Percentiles rank a stretch among this genome's conserved stretches.
Conservation (phyloP, 495 filamentous ascomycete species). For the Xylaria scruposa region DNA sequence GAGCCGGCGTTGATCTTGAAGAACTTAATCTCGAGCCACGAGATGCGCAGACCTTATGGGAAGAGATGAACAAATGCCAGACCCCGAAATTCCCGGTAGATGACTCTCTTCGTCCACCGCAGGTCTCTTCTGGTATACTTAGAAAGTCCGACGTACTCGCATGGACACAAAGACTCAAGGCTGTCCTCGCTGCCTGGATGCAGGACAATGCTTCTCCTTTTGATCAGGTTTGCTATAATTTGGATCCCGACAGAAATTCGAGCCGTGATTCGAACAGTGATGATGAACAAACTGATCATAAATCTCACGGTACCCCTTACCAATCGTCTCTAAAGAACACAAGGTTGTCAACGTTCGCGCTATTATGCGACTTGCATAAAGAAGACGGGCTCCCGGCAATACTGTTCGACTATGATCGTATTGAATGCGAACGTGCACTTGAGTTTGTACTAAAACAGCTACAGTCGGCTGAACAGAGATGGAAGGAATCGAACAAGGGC, state of each 20-base stretch:
- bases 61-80: conserved; percentile 61
- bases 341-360: conserved; percentile 57
- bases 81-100: conserved; percentile 54
- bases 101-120: conserved; percentile 53
- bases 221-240: conserved; percentile 53
- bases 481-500: conserved; percentile 59
- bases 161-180: conserved; percentile 71
- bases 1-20: conserved; percentile 58
- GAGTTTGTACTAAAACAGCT: conserved; percentile 56
- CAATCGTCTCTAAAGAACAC: neutral
- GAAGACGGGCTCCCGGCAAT: conserved; percentile 73
- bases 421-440: conserved; percentile 64
- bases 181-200: conserved; percentile 66
- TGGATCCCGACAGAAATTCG: neutral
- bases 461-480: conserved; percentile 57
- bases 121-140: conserved; percentile 49
- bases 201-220: conserved; percentile 65
- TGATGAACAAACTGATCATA: neutral
- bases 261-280: neutral
- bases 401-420: conserved; percentile 77
- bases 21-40: conserved; percentile 73
- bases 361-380: conserved; percentile 66
- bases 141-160: conserved; percentile 66
- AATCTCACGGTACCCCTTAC: neutral
- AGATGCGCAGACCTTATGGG: conserved; percentile 71